Base-by-base conservation (phyloP, 2,329 filamentous ascomycete genomes). In the Lojkania enalia region DNA sequence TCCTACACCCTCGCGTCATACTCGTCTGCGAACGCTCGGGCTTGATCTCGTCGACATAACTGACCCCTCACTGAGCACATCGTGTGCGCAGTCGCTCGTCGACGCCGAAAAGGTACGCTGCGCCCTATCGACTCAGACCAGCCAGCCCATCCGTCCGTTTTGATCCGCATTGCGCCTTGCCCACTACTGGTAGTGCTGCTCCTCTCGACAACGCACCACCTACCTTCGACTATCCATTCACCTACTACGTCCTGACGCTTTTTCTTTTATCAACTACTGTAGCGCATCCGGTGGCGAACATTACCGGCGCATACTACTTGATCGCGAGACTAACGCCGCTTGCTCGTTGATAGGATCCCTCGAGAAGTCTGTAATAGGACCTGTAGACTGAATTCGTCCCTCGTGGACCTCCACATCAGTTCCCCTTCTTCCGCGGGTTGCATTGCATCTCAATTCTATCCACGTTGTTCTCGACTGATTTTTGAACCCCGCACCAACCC, bases 401-500 rank as follows among this genome's bases (percentile, higher is more conserved):
- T n/a, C n/a, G n/a, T n/a, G n/a, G n/a, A n/a, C n/a, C n/a, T n/a
- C n/a, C n/a, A n/a, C n/a, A n/a, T n/a, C n/a, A n/a, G n/a, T n/a
- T n/a, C n/a, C n/a, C n/a, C n/a, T n/a, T 36, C 33, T 9, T 20
- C 19, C 16, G 16, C 16, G 19, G 6, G 9, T 20, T 21, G 16
- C 16, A 36, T 19, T 15, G 5, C 11, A 15, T 21, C 33, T 36
- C 33, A 20, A 11, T 27, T 27, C 25, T n/a, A 9, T 5, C 33
- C 5, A 5, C 9, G 5, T 30, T 36, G 16, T 30, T 12, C 12
- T 15, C 35, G n/a, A 16, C 44, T 39, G 36, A 42, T 27, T 39
- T 39, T 21, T 31, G 7, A 46, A 52, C 59, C 54, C 57, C 57
- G 44, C 60, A 57, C 50, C 32, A 29, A 41, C 23, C 39, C 31